Evolutionary conservation across 1,284 basidiomycete genomes (phyloP), one percentile per base, ranked within the genome.

Genomic region (Thelephora terrestris): DNA sequence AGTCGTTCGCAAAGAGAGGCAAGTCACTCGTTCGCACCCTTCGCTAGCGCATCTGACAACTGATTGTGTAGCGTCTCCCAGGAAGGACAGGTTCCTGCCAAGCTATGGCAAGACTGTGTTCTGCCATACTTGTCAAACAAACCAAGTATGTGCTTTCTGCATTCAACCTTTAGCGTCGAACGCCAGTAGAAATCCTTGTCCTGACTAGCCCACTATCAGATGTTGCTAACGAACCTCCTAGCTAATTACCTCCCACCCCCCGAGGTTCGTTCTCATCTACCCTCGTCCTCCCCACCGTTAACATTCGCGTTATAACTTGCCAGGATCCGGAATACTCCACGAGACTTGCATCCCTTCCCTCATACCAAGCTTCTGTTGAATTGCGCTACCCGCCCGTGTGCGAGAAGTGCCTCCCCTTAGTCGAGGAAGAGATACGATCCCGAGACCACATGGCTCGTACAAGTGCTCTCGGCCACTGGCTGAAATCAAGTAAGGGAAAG

Each of bases 331-430:
- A 83, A 45, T 89, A 90, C 57, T 63, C 71, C 25, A 64, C 66
- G 21, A 76, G 86, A 12, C 64, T 84, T 7, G 75, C 75, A 35
- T 70, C 71, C 52, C 73, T 91, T 7, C 79, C 82, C 0, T 73
- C 73, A 18, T 94, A 95, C 63, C 74, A 78, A 32, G 73, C 75
- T 47, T 85, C 83, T 0, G 70, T 95, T 21, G 78, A 93, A 57
- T 56, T 68, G 5, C 85, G 92, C 6, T 95, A 94, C 61, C 91
- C 92, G 12, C 85, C 86, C 2, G 82, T 94, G 16, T 96, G 92
- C 62, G 67, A 71, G 0, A 61, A 68, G 2, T 96, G 92, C 58
- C 71, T 78, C 29, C 84, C 85, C 0, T 74, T 73, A 0, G 88
- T 94, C 0, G 87, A 93, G 55, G 85, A 85, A 32, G 81, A 87